Evolutionary conservation across 495 filamentous ascomycete species (phyloP), one percentile per base, ranked within the genome.

Genomic region (Aspergillus indologenus): DNA sequence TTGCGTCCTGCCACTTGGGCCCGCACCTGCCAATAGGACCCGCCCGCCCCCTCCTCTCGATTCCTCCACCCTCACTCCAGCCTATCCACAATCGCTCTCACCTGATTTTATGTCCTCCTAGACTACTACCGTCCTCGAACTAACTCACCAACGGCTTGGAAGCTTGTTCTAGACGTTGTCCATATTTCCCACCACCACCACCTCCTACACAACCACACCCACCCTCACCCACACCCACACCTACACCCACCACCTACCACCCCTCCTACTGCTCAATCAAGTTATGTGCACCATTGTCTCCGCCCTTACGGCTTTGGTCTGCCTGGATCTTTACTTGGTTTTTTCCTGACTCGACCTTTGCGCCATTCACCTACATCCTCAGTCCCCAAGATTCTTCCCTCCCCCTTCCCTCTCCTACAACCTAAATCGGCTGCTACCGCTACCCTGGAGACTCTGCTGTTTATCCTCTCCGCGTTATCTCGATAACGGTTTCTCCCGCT

Each of bases 131-230:
- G 12, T 15, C 12, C 12, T 40, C 12, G 7, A 15, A 40, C 34
- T 40, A 40, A 40, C 34, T 40, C 34, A 40, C 2, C 34, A 40
- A 40, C 34, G 34, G 34, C 34, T 40, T 40, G 34, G 47, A 54
- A 56, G 59, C 56, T 60, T 59, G 71, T 74, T 74, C 73, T 76
- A 74, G 73, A 71, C 71, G 67, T 69, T 71, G 34, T 7, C 70
- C 56, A 62, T 55, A 43, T 56, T 52, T 58, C 54, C 54, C 46
- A 56, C 21, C 26, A 29, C 34, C 34, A 40, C 34, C 34, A 40
- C 26, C 3, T 29, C 26, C n/a, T n/a, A n/a, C n/a, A n/a, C n/a
- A n/a, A n/a, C 26, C 26, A 3, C 26, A 3, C 26, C 26, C 26
- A 3, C 26, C 26, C 26, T 9, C 26, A 4, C 26, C 26, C 26